Base-by-base conservation (phyloP, 495 filamentous ascomycete species). In the Usnea hakonensis region DNA sequence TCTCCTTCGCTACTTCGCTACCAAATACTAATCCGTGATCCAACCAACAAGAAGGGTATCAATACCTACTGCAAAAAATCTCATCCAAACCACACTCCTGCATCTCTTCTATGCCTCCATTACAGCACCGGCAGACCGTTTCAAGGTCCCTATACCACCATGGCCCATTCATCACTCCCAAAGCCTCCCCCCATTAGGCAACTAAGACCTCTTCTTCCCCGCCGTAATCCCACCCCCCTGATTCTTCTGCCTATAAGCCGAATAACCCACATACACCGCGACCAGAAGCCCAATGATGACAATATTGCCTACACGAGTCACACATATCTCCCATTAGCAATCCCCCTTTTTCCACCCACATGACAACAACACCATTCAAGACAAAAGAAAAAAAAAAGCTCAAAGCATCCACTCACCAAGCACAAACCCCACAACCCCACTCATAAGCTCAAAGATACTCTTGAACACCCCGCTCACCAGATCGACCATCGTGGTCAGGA, bases 261-360 rank as follows among this genome's bases (percentile, higher is more conserved):
- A 57, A 38, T 75, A 78, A 16, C 69, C 67, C 28, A 79, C 70
- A 62, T 83, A 75, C 14, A 62, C 73, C 19, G 77, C 75, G 8
- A 80, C 70, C 7, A 79, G 40, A 44, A 77, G 78, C 21, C 73
- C 76, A 38, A 85, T 71, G 58, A 85, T 74, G 40, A 81, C 69
- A 65, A 83, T 72, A 64, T 82, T 83, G 67, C 73, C 77, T 79
- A 44, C 11, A 2, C n/a, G n/a, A n/a, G 9, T 2, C 57, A 57
- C 10, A 56, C 2, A n/a, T 16, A 36, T 26, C 32, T 16, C 16
- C 37, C 23, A 57, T 35, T 41, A 43, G 43, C 43, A 26, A n/a
- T 26, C 43, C 5, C 40, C 5, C 5, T 1, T 2, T n/a, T 6
- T 43, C 19, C 17, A 41, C 16, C 2, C 38, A 19, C 11, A 10